Evolutionary conservation across 179 eudicot species (phyloP), one percentile per base, ranked within the genome.

Genomic region (Beta corolliflora): DNA sequence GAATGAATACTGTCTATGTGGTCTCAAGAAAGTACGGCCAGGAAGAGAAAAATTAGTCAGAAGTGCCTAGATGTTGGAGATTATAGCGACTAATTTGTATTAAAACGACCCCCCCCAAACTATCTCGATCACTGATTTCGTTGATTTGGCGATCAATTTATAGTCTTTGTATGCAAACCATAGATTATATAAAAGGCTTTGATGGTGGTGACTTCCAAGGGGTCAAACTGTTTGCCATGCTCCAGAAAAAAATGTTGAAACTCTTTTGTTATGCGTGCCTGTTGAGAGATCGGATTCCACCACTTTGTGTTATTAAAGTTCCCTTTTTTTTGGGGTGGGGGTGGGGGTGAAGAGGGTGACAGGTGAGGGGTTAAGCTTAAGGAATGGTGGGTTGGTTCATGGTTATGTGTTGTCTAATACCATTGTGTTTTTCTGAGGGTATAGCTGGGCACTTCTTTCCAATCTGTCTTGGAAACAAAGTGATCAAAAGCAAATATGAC

Each of bases 151-250:
- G 2, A 10, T 31, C 10, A 65, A 29, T 23, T 7, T 29, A 5
- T 9, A 31, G 45, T 65, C 18, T 65, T 65, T 65, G 70, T 10
- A 21, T 65, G 5, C 29, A 23, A 15, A 65, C 70, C 70, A 5
- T 65, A 31, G 70, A 65, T 25, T 12, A 12, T 18, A 65, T 48
- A 56, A 16, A 16, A 63, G 36, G 7, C 41, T 65, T 21, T 65
- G 45, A 29, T 65, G 70, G 70, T 65, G 70, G 45, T 65, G 16
- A 65, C 41, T 65, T 65, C 70, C 19, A 65, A 25, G 70, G 19
- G 2, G 29, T 23, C 18, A 12, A 65, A 31, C 9, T 29, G 15
- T 65, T 29, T 23, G 18, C 44, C 8, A 65, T 12, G 70, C 16
- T 29, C 45, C 45, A 60, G 64, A 19, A n/a, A 23, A 13, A 25